Conservation (phyloP, 1,284 basidiomycete species). For the Cutaneotrichosporon cutaneum region DNA sequence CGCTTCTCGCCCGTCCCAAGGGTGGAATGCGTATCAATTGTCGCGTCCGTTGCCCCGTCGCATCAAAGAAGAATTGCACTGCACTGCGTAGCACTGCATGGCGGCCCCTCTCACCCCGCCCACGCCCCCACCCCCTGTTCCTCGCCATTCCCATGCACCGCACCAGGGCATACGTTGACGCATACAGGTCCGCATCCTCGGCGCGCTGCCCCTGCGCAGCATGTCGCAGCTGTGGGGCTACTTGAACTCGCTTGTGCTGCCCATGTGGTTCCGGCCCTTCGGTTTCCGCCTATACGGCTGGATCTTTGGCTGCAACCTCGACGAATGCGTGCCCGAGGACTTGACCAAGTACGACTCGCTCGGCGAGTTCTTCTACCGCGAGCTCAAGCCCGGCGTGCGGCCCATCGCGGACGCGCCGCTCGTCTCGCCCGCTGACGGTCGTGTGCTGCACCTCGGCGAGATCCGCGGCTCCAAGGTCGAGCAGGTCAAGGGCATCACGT, state of each 20-base stretch:
- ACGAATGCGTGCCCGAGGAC: conserved; percentile 81
- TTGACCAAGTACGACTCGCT: conserved; percentile 75
- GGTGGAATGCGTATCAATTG: not conserved
- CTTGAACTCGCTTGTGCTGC: conserved; percentile 85
- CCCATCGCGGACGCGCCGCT: conserved; percentile 76
- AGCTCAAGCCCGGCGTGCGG: conserved; percentile 75
- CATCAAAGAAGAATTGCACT: not conserved
- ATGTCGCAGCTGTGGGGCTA: conserved; percentile 96
- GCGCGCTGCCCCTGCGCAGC: conserved; percentile 88
- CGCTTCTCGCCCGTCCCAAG: not conserved
- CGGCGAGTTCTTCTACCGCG: conserved; percentile 93
- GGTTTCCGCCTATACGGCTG: conserved; percentile 82
- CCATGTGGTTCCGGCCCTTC: conserved; percentile 88
- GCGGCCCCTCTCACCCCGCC: not conserved
- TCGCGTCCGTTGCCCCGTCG: not conserved
- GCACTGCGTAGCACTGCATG: not conserved
- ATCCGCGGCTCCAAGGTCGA: conserved; percentile 80
- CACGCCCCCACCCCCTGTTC: not conserved
- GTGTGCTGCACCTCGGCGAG: conserved; percentile 85
- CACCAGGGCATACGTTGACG: not conserved
- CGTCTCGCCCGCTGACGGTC: conserved; percentile 91
- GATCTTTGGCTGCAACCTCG: conserved; percentile 89
- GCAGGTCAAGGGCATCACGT: conserved; percentile 97
- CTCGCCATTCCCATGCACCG: not conserved
- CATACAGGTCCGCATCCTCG: conserved; percentile 84